Evolutionary conservation across 1,139 yeast genomes (phyloP).

Genomic region (Hansenula sp.): DNA sequence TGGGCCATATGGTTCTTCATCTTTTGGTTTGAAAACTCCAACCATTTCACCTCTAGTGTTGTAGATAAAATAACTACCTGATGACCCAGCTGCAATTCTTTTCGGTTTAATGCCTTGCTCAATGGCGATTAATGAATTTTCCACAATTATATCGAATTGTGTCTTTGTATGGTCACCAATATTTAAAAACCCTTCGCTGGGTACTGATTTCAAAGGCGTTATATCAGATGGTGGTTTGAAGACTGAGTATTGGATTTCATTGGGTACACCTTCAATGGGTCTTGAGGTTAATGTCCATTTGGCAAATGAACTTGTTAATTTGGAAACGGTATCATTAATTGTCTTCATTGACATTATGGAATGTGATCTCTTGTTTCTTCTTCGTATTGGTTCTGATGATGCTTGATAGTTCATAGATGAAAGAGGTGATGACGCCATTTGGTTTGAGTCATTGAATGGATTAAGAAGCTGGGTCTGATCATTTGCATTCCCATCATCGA

Average conservation of each 20-base stretch:
- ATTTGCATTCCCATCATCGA: neutral
- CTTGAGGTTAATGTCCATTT: slow-evolving; percentile 16
- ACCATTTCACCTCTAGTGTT: slow-evolving; percentile 32
- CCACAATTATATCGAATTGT: slow-evolving; percentile 36
- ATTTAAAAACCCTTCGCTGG: slow-evolving; percentile 28
- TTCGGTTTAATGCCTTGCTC: slow-evolving; percentile 39
- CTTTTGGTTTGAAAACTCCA: slow-evolving; percentile 76
- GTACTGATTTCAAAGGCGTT: slow-evolving; percentile 23
- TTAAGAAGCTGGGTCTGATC: neutral
- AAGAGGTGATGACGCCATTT: neutral
- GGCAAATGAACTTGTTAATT: slow-evolving; percentile 19
- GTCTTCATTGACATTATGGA: slow-evolving; percentile 17
- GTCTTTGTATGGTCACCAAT: slow-evolving; percentile 28
- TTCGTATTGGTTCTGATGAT: neutral
- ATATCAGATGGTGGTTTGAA: slow-evolving; percentile 37
- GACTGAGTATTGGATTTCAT: slow-evolving; percentile 48
- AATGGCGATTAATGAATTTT: slow-evolving; percentile 40
- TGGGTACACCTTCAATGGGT: slow-evolving; percentile 15
- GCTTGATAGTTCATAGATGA: neutral
- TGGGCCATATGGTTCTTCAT: slow-evolving; percentile 81
- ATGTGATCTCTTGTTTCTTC: slow-evolving; percentile 10
- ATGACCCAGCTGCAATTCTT: slow-evolving; percentile 62
- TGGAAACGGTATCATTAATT: slow-evolving; percentile 18
- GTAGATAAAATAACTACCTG: slow-evolving; percentile 66
- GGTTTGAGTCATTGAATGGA: neutral